A percentile compares a stretch with the other conserved stretches of the same genome.
Conservation (phyloP, 495 filamentous ascomycete species). For the Talaromyces nanjingensis region DNA sequence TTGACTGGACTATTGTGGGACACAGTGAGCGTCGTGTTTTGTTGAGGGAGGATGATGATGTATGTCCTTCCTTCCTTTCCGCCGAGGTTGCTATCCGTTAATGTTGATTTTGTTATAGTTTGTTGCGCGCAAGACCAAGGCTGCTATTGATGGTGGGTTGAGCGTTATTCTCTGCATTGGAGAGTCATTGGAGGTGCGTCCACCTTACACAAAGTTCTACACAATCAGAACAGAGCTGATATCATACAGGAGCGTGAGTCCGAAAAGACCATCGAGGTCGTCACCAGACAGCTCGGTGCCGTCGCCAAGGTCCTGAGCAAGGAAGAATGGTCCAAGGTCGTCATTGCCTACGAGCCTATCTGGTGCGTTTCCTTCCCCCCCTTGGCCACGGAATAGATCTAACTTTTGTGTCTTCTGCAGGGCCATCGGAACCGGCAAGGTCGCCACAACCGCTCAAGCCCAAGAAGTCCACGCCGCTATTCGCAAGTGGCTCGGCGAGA, state of each 20-base stretch:
- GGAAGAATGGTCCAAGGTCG: constrained; percentile 84
- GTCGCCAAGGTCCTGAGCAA: constrained; percentile 55
- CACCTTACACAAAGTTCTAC: no score
- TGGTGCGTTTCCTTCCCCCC: constrained; percentile 46
- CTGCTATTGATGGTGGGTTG: constrained; percentile 77
- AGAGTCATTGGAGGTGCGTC: constrained; percentile 72
- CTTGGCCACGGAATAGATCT: not conserved
- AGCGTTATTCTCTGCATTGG: constrained; percentile 94
- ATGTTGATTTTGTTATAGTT: constrained; percentile 38
- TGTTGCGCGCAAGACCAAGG: constrained; percentile 87
- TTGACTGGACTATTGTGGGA: constrained; percentile 85
- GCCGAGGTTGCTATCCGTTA: not conserved
- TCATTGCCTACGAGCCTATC: constrained; percentile 97
- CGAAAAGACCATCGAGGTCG: constrained; percentile 81
- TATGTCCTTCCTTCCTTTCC: constrained; percentile 19
- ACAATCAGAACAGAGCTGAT: constrained; percentile 14
- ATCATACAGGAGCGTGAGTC: constrained; percentile 69
- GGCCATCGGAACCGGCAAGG: constrained; percentile 97
- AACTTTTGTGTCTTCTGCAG: constrained; percentile 16
- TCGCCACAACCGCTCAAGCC: constrained; percentile 86
- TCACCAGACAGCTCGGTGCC: constrained; percentile 69
- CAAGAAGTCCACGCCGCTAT: constrained; percentile 94
- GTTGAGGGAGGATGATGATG: constrained; percentile 72
- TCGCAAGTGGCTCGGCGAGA: constrained; percentile 74
- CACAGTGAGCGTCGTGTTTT: constrained; percentile 90